Evolutionary conservation across 768 basidiomycete genomes (phyloP).

Genomic region (Mycena crocata): DNA sequence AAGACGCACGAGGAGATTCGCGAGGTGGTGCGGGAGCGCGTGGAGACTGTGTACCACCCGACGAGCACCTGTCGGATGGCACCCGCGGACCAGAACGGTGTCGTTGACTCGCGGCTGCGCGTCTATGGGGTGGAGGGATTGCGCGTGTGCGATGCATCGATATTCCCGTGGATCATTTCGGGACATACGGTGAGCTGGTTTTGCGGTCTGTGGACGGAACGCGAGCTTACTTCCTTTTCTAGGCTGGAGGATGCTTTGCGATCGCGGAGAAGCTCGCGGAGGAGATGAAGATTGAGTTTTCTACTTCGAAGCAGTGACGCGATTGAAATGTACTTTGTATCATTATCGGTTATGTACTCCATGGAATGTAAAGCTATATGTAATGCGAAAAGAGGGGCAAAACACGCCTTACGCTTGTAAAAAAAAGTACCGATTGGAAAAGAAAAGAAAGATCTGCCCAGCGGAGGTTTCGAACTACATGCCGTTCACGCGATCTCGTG

Average conservation of each 20-base stretch:
- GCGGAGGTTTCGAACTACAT: no score
- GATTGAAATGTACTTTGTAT: neutral
- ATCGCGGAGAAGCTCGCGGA: conserved; percentile 50
- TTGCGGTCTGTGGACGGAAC: conserved; percentile 12
- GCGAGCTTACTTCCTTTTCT: neutral
- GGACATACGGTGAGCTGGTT: conserved; percentile 57
- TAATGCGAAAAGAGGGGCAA: no score
- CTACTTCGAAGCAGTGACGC: conserved; percentile 8
- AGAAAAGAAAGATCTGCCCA: no score
- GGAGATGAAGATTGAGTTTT: conserved; percentile 43
- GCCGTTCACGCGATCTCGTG: conserved; percentile 46
- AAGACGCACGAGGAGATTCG: conserved; percentile 57
- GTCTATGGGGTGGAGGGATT: conserved; percentile 53
- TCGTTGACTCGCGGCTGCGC: conserved; percentile 38
- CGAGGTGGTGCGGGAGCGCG: conserved; percentile 52
- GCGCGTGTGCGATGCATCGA: conserved; percentile 61
- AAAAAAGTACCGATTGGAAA: no score
- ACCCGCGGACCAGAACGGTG: conserved; percentile 48
- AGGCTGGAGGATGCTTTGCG: conserved; percentile 50
- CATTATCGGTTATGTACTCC: neutral
- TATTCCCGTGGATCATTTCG: conserved; percentile 59
- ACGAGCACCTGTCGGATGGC: conserved; percentile 61
- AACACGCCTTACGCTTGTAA: no score
- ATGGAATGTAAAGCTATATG: no score
- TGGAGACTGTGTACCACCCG: conserved; percentile 63